Base-by-base conservation (phyloP, 1,284 basidiomycete genomes). In the Amylostereum areolatum region DNA sequence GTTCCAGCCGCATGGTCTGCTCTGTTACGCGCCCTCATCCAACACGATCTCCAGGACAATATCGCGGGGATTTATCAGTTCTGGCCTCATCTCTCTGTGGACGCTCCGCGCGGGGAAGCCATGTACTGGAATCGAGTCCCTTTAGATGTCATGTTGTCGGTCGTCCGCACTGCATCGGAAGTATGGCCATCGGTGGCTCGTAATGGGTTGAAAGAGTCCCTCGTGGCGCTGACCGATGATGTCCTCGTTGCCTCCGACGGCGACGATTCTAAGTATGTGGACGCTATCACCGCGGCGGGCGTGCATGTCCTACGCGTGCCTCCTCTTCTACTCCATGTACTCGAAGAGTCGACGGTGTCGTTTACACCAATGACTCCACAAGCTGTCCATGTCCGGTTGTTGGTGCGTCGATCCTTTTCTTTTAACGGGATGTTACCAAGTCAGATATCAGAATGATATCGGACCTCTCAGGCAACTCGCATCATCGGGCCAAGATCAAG, bases 1-100 rank as follows among this genome's bases (percentile, higher is more conserved):
- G 63, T 72, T 18, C 71, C 72, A 1, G 54, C 57, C 24, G 62
- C 67, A 3, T 73, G 56, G 65, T 63, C 54, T 45, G 54, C 33
- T 18, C 63, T 56, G 46, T 58, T 59, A 10, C 57, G 24, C n/a
- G 48, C 57, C n/a, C 50, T 65, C 11, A 29, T 61, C 18, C 42
- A 53, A 6, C 53, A 50, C 2, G 55, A 60, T 8, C 43, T 49
- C 0, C 7, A 43, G 9, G 34, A 18, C 18, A 18, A 18, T 18
- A 18, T 18, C 18, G 18, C 18, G 18, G 18, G 18, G 18, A 18
- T 43, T 12, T 11, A 12, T n/a, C 25, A 43, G 11, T 29, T 43
- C 7, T 43, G 41, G 41, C 24, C 37, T 25, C 41, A 28, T 43
- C 27, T 28, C 5, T 24, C 41, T 8, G 11, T 28, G 25, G 28